Evolutionary conservation across 371 early-diverging fungal species (phyloP).

Genomic region (Mortierella sp.): DNA sequence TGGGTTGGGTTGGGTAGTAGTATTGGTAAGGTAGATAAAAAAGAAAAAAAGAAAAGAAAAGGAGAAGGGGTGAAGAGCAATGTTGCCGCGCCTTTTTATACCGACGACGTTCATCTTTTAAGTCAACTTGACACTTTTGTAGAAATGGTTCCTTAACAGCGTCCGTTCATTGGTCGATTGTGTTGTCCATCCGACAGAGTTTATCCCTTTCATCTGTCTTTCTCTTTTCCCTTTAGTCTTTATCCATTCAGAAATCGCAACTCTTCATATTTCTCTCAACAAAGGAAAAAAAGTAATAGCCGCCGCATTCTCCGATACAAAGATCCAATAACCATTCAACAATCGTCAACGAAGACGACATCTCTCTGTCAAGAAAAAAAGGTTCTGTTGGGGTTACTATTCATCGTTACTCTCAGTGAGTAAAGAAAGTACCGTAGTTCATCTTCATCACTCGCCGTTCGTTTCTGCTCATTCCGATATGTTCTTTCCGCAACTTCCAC

Average conservation of each 20-base stretch:
- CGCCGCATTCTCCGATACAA: constrained; percentile 1
- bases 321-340: not conserved
- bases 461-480: not conserved
- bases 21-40: not conserved
- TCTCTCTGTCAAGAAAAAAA: not conserved
- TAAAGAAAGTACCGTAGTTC: not conserved
- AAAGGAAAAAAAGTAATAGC: not conserved
- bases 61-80: not conserved
- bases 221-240: not conserved
- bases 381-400: constrained; percentile 6
- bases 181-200: constrained; percentile 6
- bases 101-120: not conserved
- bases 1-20: not conserved
- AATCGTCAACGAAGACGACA: not conserved
- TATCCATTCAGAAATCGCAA: not conserved
- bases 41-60: not conserved
- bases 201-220: not conserved
- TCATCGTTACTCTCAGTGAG: not conserved
- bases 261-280: not conserved
- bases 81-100: not conserved
- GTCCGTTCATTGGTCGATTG: not conserved
- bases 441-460: not conserved
- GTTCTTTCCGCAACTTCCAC: not conserved
- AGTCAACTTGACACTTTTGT: not conserved
- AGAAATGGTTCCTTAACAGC: not conserved